Conservation (phyloP, 2,329 filamentous ascomycete species). For the Penicillium oxalicum region DNA sequence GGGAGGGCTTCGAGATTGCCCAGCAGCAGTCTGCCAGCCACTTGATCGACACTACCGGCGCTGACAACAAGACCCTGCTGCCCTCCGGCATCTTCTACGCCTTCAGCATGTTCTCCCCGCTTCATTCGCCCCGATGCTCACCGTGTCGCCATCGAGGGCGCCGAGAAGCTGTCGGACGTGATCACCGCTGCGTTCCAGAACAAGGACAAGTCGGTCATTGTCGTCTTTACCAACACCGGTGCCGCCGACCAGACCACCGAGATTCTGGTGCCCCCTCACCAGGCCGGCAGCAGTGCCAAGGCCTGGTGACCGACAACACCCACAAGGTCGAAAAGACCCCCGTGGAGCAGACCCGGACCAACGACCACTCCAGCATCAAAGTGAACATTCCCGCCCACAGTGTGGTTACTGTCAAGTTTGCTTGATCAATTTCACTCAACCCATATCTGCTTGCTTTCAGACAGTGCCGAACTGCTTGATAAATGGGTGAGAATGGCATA, state of each 20-base stretch:
- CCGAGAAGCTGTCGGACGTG: not conserved
- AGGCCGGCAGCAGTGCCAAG: not conserved
- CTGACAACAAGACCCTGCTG: not conserved
- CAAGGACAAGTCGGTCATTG: not conserved
- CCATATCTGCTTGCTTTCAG: no score
- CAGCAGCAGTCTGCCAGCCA: constrained; percentile 1
- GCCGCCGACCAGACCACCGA: not conserved
- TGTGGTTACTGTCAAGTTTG: not conserved
- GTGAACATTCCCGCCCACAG: not conserved
- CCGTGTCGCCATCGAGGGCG: not conserved
- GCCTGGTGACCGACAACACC: not conserved
- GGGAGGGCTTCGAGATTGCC: not conserved
- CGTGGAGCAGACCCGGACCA: not conserved
- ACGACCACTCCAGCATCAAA: not conserved
- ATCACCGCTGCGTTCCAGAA: not conserved
- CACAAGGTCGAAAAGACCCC: not conserved
- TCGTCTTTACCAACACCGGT: not conserved
- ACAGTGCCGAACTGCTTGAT: no score
- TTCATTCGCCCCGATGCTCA: not conserved
- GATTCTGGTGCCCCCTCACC: not conserved
- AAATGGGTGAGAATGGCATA: no score
- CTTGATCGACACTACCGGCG: not conserved
- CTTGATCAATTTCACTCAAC: not conserved
- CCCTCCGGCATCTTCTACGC: not conserved
- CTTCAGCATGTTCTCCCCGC: not conserved